Percentiles rank a stretch among this genome's conserved stretches.
Conservation (phyloP, 257 asterid species). For the Nicotiana undulata region DNA sequence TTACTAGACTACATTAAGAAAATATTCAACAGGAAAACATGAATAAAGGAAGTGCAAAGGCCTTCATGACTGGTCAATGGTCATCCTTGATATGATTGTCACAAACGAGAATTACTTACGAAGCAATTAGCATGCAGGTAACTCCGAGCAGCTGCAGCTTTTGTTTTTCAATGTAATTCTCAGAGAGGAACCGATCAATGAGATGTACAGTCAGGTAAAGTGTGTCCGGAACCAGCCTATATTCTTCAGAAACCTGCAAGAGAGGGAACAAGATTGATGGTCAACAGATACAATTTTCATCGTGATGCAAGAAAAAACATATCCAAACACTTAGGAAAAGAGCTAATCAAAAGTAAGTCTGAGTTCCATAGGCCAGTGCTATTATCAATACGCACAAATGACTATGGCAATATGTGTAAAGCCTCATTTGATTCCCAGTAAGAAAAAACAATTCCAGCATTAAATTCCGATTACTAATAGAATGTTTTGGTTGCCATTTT, state of each 20-base stretch:
- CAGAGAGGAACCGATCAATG: constrained; percentile 79
- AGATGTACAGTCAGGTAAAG: constrained; percentile 96
- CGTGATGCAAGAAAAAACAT: neutral
- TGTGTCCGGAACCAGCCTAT: constrained; percentile 86
- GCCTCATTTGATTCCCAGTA: neutral
- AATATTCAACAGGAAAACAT: neutral
- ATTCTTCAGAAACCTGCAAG: constrained; percentile 93
- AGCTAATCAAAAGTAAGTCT: neutral
- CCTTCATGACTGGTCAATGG: neutral
- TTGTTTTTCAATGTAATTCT: constrained; percentile 67
- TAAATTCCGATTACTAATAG: neutral
- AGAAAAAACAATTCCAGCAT: neutral
- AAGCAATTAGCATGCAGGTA: constrained; percentile 97
- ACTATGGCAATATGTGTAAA: neutral
- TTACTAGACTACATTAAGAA: neutral
- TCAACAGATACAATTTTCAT: neutral
- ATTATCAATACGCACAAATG: neutral
- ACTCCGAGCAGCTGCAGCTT: constrained; percentile 94
- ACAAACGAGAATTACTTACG: constrained; percentile 46
- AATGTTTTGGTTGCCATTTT: neutral
- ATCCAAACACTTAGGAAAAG: neutral
- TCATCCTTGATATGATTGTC: neutral
- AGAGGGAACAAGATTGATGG: constrained; percentile 12
- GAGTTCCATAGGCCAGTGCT: neutral
- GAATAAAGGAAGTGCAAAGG: neutral